Evolutionary conservation across 495 filamentous ascomycete species (phyloP), one percentile per base, ranked within the genome.

Genomic region (Achaetomiella virescens): DNA sequence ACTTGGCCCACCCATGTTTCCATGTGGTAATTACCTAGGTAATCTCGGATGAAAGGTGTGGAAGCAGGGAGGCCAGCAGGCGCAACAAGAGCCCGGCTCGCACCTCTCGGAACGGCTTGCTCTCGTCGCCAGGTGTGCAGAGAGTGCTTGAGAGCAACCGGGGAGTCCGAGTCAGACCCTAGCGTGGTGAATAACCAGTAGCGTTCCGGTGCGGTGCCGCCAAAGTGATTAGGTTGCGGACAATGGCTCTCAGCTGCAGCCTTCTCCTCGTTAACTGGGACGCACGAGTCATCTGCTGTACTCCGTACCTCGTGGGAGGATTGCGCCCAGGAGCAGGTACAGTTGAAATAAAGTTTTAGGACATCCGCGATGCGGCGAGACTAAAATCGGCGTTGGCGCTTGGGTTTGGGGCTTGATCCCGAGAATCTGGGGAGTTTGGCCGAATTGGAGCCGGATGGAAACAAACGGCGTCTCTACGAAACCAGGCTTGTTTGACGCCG

Each of bases 341-440:
- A 44, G 58, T 61, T 57, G 58, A 55, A 40, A 58, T 66, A 63
- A 60, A 48, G 64, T 63, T n/a, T 66, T 63, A 37, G 49, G 22
- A 42, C 47, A 31, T 55, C 37, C 31, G 46, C 41, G 48, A 60
- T 52, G 49, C 52, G 61, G 52, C 53, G 53, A 55, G 55, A 50
- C 63, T 60, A 65, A 57, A 61, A 55, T 58, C 40, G 27, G 50
- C 58, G 54, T 53, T 61, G 55, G 64, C 59, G 64, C 49, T 56
- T 53, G 53, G 57, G 44, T 38, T 60, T 46, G 58, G 48, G 48
- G 37, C 55, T 59, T 50, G 55, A 43, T 53, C 54, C 54, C 48
- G 48, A 52, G 41, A 59, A 57, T 61, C 58, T 55, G 55, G 61
- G 61, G 56, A 40, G 47, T 44, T 57, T 24, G 51, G 45, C 38